Conservation (phyloP, 495 filamentous ascomycete genomes). For the Xylaria cubensis region DNA sequence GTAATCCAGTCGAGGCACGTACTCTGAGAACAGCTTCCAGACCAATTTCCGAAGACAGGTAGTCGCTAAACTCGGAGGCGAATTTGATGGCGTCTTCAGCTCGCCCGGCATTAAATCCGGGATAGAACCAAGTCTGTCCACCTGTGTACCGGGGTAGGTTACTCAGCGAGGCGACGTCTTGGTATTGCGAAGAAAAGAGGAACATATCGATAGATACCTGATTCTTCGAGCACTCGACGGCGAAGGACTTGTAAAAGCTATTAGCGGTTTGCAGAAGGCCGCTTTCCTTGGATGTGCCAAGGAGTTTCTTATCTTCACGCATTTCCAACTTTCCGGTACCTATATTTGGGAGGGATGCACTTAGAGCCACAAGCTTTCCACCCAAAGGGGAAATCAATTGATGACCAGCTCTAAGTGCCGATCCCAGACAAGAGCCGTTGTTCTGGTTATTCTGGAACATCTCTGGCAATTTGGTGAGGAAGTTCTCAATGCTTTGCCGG, state of each 20-base stretch:
- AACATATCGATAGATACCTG: conserved; percentile 99
- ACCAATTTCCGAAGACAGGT: conserved; percentile 92
- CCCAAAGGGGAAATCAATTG: conserved; percentile 92
- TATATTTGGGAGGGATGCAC: conserved; percentile 86
- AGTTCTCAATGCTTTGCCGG: conserved; percentile 85
- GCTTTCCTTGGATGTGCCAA: conserved; percentile 92
- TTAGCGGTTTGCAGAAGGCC: conserved; percentile 86
- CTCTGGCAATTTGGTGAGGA: conserved; percentile 87
- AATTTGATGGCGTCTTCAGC: conserved; percentile 97
- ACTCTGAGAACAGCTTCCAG: conserved; percentile 96
- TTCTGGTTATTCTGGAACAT: conserved; percentile 97
- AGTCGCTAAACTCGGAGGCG: conserved; percentile 94
- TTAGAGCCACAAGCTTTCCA: conserved; percentile 91
- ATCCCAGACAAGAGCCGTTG: conserved; percentile 87
- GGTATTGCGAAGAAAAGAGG: conserved; percentile 95
- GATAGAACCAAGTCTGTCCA: conserved; percentile 98
- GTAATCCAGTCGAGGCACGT: conserved; percentile 89
- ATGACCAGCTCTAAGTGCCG: conserved; percentile 89
- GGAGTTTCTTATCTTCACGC: conserved; percentile 94
- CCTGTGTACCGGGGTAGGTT: conserved; percentile 95
- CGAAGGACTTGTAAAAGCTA: conserved; percentile 98
- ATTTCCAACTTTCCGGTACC: conserved; percentile 90
- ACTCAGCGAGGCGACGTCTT: conserved; percentile 94
- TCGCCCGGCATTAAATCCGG: conserved; percentile 93
- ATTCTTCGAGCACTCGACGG: conserved; percentile 97